A percentile compares a stretch with the other conserved stretches of the same genome.
Evolutionary conservation across 2,329 filamentous ascomycete genomes (phyloP).

Genomic region (Colletotrichum chlorophyti): DNA sequence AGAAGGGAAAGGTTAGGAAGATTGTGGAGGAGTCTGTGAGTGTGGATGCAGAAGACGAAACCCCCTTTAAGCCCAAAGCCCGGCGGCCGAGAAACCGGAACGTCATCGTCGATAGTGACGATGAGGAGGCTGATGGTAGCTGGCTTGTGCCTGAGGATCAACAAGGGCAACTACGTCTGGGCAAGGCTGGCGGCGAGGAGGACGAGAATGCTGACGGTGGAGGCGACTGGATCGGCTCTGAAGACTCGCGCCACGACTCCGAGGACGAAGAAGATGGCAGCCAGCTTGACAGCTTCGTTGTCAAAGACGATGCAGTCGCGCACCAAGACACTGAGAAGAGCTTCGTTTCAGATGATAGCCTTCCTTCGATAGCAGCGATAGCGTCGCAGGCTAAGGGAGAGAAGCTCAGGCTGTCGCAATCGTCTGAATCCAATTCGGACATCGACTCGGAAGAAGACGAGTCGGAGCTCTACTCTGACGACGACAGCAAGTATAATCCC

Average conservation of each 20-base stretch:
- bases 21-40: constrained; percentile 30
- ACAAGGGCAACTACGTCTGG: constrained; percentile 65
- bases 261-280: constrained; percentile 62
- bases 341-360: constrained; percentile 41
- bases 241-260: constrained; percentile 68
- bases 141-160: constrained; percentile 81
- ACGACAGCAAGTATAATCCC: constrained; percentile 40
- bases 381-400: constrained; percentile 41
- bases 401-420: background rate
- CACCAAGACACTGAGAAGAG: constrained; percentile 37
- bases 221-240: constrained; percentile 77
- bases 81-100: constrained; percentile 56
- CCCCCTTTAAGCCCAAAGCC: constrained; percentile 32
- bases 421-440: constrained; percentile 7
- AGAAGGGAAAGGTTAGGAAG: constrained; percentile 37
- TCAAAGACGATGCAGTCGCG: constrained; percentile 53
- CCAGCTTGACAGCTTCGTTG: constrained; percentile 62
- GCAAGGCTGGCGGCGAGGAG: constrained; percentile 82
- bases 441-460: constrained; percentile 48
- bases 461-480: constrained; percentile 49
- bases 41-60: constrained; percentile 12
- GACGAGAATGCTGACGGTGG: constrained; percentile 89
- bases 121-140: constrained; percentile 74
- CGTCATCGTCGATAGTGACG: constrained; percentile 71
- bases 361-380: constrained; percentile 45